Evolutionary conservation across 2,329 filamentous ascomycete species (phyloP), one percentile per base, ranked within the genome.

Genomic region (Colletotrichum echinochloae): DNA sequence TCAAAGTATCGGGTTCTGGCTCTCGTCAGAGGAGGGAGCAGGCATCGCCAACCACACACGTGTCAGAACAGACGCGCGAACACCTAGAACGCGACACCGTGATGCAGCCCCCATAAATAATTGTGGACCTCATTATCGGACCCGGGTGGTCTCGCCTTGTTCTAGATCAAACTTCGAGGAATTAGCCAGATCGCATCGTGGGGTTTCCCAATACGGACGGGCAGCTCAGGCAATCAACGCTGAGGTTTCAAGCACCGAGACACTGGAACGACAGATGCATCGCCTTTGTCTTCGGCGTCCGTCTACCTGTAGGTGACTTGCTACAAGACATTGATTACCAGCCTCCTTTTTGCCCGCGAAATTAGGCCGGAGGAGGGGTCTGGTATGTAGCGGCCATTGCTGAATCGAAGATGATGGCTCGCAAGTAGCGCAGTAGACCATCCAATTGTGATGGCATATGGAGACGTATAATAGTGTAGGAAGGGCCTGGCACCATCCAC

Each of bases 131-230:
- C 59, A 26, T 51, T 61, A n/a, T 52, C n/a, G 28, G 37, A 30
- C 37, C 46, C 26, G 48, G 35, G 49, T 44, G 35, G 49, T 44
- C 49, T 63, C 37, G 49, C 37, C 60, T 63, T 30, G 49, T 46
- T 49, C 35, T 63, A 20, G 60, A 44, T 39, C 37, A 33, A 41
- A 54, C 26, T 28, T 41, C 26, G 23, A 48, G n/a, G 23, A 39
- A 33, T 30, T 35, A 35, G 48, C 60, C 60, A 63, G 57, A 51
- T 37, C 23, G 23, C 5, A 23, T 33, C 12, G 18, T 39, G 35
- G 55, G 33, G 26, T 16, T 54, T 63, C 35, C 48, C 37, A 8
- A 33, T 35, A 5, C 49, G 44, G 49, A 55, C 23, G 35, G 23
- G n/a, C 16, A 16, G 30, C 39, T 37, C 44, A 49, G 48, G 37